These are phyloP conservation scores for Termitomyces titanicus DNA, from an alignment of 768 basidiomycete species.

Conservation along the genomic window DNA sequence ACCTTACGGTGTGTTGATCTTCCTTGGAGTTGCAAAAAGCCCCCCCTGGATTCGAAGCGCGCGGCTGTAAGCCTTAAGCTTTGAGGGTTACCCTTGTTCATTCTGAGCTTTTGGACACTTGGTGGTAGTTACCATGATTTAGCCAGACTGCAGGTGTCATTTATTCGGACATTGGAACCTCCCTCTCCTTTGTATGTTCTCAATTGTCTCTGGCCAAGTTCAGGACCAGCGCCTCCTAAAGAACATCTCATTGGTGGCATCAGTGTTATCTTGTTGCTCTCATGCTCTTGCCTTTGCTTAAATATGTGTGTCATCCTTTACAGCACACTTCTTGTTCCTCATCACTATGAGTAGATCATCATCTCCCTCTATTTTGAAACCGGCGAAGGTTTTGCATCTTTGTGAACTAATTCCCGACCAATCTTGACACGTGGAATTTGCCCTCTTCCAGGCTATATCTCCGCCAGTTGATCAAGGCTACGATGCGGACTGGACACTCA, in stretches of 20 bases:
- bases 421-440: slow-evolving; percentile 46
- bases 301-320: slow-evolving; percentile 45
- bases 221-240: slow-evolving; percentile 40
- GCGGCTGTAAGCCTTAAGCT: not conserved
- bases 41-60: slow-evolving; percentile 3
- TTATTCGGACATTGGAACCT: slow-evolving; percentile 53
- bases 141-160: slow-evolving; percentile 35
- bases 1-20: slow-evolving; percentile 62
- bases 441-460: slow-evolving; percentile 57
- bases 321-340: not conserved
- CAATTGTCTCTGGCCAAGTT: slow-evolving; percentile 58
- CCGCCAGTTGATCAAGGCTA: slow-evolving; percentile 42
- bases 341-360: slow-evolving; percentile 25
- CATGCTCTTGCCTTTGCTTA: slow-evolving; percentile 54
- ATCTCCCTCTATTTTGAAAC: slow-evolving; percentile 48
- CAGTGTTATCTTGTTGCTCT: slow-evolving; percentile 65
- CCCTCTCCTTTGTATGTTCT: slow-evolving; percentile 63
- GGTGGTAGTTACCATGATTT: not conserved
- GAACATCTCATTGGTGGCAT: slow-evolving; percentile 65
- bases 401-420: not conserved
- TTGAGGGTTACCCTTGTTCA: slow-evolving; percentile 8
- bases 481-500: slow-evolving; percentile 52
- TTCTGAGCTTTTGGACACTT: slow-evolving; percentile 8
- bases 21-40: slow-evolving; percentile 24
- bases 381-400: slow-evolving; percentile 36